A percentile compares a stretch with the other conserved stretches of the same genome.
Conservation (phyloP, 495 filamentous ascomycete genomes). For the Talaromyces wortmannii region DNA sequence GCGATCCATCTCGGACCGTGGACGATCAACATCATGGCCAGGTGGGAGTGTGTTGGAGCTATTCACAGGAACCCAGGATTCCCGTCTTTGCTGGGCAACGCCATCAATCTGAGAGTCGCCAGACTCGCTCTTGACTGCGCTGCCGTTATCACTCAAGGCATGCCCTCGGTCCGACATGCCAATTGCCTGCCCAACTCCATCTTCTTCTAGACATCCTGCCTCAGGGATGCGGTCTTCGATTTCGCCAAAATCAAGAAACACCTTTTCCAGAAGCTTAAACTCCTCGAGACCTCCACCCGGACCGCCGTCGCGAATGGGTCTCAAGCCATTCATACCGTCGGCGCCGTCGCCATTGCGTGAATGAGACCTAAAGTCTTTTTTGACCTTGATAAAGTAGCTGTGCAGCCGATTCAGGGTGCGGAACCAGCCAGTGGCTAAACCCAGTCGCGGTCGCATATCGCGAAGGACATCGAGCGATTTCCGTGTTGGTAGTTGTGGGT, state of each 20-base stretch:
- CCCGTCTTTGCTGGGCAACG: slow-evolving; percentile 26
- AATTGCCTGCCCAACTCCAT: slow-evolving; percentile 17
- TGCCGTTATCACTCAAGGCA: slow-evolving; percentile 28
- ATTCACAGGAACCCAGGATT: slow-evolving; percentile 41
- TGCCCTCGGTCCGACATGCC: slow-evolving; percentile 24
- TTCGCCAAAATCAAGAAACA: slow-evolving; percentile 50
- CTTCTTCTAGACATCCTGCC: slow-evolving; percentile 20
- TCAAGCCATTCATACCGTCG: slow-evolving; percentile 28
- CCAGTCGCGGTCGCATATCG: slow-evolving; percentile 59
- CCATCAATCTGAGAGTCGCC: slow-evolving; percentile 26
- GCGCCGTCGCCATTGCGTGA: slow-evolving; percentile 34
- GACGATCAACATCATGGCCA: neutral
- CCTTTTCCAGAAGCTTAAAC: slow-evolving; percentile 55
- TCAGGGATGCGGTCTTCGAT: slow-evolving; percentile 40
- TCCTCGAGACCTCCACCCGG: slow-evolving; percentile 63
- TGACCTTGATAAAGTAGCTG: slow-evolving; percentile 58
- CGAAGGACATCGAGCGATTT: slow-evolving; percentile 47
- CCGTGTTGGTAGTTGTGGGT: slow-evolving; percentile 32
- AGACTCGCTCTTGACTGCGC: slow-evolving; percentile 34
- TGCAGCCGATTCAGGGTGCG: slow-evolving; percentile 61
- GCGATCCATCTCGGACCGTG: slow-evolving; percentile 29
- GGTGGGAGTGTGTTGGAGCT: slow-evolving; percentile 30
- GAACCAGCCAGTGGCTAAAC: slow-evolving; percentile 67
- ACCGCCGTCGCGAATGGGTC: slow-evolving; percentile 44
- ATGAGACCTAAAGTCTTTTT: slow-evolving; percentile 47